phyloP scores from a whole-genome alignment of 1,139 yeast species.

The Arxiozyma telluris region DNA sequence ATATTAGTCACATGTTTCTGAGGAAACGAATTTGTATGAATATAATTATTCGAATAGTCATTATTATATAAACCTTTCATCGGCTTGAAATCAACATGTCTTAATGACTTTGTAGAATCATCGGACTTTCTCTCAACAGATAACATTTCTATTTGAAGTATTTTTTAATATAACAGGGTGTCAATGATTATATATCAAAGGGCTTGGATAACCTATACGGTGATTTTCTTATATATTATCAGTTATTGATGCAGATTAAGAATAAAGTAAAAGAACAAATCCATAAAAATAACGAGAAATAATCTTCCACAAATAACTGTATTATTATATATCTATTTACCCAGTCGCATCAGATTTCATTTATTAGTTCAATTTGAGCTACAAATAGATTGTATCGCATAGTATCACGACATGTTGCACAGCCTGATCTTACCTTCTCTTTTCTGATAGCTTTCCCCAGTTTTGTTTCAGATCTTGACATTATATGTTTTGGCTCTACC shows the following conservation, averaged over 20 bases:
- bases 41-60: constrained; percentile 63
- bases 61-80: constrained; percentile 32
- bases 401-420: neutral
- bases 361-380: neutral
- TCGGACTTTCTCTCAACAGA: neutral
- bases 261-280: neutral
- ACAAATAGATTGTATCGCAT: neutral
- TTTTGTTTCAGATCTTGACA: neutral
- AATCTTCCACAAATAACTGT: neutral
- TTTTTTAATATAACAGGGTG: neutral
- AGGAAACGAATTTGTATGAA: constrained; percentile 56
- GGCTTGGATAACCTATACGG: neutral
- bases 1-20: constrained; percentile 57
- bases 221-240: neutral
- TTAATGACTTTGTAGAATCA: constrained; percentile 1
- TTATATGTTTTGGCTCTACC: neutral
- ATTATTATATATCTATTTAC: no score
- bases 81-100: constrained; percentile 21
- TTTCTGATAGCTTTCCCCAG: neutral
- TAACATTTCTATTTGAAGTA: neutral
- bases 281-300: neutral
- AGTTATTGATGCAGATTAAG: neutral
- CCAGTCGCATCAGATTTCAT: neutral
- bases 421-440: neutral
- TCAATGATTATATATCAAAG: no score